These are phyloP conservation scores for Karstenula rhodostoma DNA, from an alignment of 2,329 filamentous ascomycete genomes.

Conservation along the genomic window DNA sequence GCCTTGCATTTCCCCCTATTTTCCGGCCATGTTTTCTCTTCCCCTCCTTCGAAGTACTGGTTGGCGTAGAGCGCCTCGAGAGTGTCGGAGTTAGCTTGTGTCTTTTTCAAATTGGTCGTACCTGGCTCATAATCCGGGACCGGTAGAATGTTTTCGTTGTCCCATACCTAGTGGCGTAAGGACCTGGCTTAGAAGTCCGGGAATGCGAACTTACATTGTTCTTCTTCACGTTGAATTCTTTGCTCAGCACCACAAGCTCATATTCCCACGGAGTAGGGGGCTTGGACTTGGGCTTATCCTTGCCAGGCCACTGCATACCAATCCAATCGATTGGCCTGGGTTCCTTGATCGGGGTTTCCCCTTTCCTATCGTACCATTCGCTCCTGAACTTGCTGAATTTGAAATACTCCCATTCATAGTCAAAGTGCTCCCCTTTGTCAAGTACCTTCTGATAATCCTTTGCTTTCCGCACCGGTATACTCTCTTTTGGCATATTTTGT, in stretches of 20 bases:
- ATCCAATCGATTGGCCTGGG: constrained; percentile 16
- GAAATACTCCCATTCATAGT: constrained; percentile 9
- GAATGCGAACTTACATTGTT: constrained; percentile 6
- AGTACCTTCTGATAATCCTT: constrained; percentile 13
- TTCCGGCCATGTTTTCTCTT: constrained; percentile 6
- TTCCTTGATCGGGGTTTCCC: not conserved
- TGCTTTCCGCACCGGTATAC: constrained; percentile 8
- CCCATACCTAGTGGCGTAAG: constrained; percentile 5
- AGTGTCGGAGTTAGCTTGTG: constrained; percentile 7
- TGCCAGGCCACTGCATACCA: constrained; percentile 14
- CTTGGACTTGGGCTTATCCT: not conserved
- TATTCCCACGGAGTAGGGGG: constrained; percentile 17
- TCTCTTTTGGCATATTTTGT: not conserved
- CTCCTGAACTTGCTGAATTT: not conserved
- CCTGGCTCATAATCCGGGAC: not conserved
- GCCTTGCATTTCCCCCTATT: constrained; percentile 16
- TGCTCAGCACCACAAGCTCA: constrained; percentile 11
- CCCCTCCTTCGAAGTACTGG: constrained; percentile 2
- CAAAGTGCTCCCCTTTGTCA: not conserved
- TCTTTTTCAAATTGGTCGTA: constrained; percentile 4
- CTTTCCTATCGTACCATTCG: not conserved
- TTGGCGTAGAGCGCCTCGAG: constrained; percentile 13
- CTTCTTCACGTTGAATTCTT: constrained; percentile 14
- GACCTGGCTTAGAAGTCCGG: not conserved
- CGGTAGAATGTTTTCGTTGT: not conserved